Evolutionary conservation across 2,329 filamentous ascomycete species (phyloP), one percentile per base, ranked within the genome.

Genomic region (Pyricularia pennisetigena): DNA sequence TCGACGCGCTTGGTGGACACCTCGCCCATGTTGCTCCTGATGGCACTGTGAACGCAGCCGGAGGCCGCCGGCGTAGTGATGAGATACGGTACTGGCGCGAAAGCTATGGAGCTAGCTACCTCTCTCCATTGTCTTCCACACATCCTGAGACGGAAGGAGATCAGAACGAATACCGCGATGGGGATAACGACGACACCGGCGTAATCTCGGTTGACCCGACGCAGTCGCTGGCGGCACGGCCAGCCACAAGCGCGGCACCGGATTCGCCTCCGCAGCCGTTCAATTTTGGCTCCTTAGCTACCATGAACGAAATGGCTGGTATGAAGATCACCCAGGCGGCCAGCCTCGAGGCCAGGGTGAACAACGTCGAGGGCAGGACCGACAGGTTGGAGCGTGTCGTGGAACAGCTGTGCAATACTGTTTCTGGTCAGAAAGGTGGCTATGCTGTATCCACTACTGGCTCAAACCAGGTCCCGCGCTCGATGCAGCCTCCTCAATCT

Each of bases 81-180:
- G 87, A 90, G 74, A 88, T 89, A 57, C 83, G 85, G 14, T 87
- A 86, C 72, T 89, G 87, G 86, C 81, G 87, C 69, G 83, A 86
- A 72, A 88, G 86, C 70, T 86, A 87, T 70, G 83, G 82, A 64
- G 81, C 57, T 29, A 68, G 80, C 0, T 78, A 83, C 66, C 74
- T 82, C 68, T 87, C 85, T 7, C 84, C 85, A 0, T 75, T 83
- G 35, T 83, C 84, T 4, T 85, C 84, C 8, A 64, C 29, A 16
- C 32, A 69, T 9, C 65, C 65, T 16, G 64, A 65, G 9, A 65
- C 23, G n/a, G 67, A 70, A n/a, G 57, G 71, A 24, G 74, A 74
- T 29, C 41, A 67, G 59, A 70, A 73, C 28, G 70, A 74, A 16
- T 75, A 80, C 65, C 78, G 79, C 10, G 64, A 67, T 8, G 41